Conservation (phyloP, 1,284 basidiomycete genomes). For the Austropuccinia psidii region DNA sequence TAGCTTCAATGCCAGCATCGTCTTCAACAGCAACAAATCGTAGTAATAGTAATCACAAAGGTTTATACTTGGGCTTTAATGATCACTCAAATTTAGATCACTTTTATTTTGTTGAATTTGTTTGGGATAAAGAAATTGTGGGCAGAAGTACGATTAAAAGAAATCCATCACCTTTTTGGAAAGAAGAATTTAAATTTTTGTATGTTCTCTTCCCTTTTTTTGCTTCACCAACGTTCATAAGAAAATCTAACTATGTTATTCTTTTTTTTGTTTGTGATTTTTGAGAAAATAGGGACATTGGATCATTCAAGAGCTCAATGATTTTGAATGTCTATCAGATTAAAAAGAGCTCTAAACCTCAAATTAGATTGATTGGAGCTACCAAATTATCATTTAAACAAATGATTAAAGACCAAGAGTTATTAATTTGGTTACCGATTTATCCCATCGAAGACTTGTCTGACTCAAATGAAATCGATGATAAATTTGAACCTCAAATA, state of each 20-base stretch:
- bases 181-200: slow-evolving; percentile 26
- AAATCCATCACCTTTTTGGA: slow-evolving; percentile 27
- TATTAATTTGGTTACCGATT: slow-evolving; percentile 25
- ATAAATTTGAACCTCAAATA: background rate
- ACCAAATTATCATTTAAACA: slow-evolving; percentile 2
- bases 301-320: slow-evolving; percentile 10
- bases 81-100: background rate
- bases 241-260: background rate
- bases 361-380: slow-evolving; percentile 11
- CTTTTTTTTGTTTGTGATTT: background rate
- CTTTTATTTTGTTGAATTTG: slow-evolving; percentile 33
- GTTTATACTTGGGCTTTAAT: background rate
- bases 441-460: background rate
- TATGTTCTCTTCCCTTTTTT: background rate
- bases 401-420: background rate
- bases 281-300: slow-evolving; percentile 6
- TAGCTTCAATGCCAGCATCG: background rate
- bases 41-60: background rate
- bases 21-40: background rate
- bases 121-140: slow-evolving; percentile 25
- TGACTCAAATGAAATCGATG: background rate
- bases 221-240: background rate
- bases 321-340: slow-evolving; percentile 33
- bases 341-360: background rate
- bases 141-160: slow-evolving; percentile 31